phyloP scores from a whole-genome alignment of 2,329 filamentous ascomycete genomes.

The Xylariaceae sp. region DNA sequence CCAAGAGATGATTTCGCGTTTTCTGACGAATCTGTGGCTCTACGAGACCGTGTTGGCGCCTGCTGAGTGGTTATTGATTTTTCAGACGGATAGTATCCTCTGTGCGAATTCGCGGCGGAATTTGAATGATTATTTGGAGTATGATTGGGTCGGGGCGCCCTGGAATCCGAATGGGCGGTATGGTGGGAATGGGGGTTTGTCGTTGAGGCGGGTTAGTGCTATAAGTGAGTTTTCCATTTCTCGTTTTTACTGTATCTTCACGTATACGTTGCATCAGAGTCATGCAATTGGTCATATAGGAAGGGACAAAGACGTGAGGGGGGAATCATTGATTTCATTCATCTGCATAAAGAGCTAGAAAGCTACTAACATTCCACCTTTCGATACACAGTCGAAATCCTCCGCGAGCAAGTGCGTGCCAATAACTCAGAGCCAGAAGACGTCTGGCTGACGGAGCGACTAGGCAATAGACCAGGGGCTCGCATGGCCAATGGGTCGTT shows the following conservation, averaged over 20 bases:
- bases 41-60: slow-evolving; percentile 46
- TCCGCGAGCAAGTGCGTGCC: slow-evolving; percentile 42
- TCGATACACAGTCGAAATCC: slow-evolving; percentile 37
- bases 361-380: not conserved
- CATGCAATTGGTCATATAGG: not conserved
- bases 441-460: slow-evolving; percentile 50
- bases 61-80: slow-evolving; percentile 51
- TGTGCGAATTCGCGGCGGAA: slow-evolving; percentile 47
- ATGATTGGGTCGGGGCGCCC: slow-evolving; percentile 51
- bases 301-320: not conserved
- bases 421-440: slow-evolving; percentile 47
- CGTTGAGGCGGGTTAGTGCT: slow-evolving; percentile 47
- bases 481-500: slow-evolving; percentile 48
- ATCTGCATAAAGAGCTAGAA: not conserved
- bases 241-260: too few relatives aligned
- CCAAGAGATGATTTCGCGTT: slow-evolving; percentile 49
- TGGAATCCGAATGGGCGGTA: slow-evolving; percentile 40
- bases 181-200: slow-evolving; percentile 50
- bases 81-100: slow-evolving; percentile 51
- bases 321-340: not conserved
- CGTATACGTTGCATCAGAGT: not conserved
- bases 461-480: slow-evolving; percentile 44
- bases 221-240: slow-evolving; percentile 32
- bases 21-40: slow-evolving; percentile 48
- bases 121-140: slow-evolving; percentile 47